phyloP scores from a whole-genome alignment of 1,139 yeast species.

The Pichia cactophila region DNA sequence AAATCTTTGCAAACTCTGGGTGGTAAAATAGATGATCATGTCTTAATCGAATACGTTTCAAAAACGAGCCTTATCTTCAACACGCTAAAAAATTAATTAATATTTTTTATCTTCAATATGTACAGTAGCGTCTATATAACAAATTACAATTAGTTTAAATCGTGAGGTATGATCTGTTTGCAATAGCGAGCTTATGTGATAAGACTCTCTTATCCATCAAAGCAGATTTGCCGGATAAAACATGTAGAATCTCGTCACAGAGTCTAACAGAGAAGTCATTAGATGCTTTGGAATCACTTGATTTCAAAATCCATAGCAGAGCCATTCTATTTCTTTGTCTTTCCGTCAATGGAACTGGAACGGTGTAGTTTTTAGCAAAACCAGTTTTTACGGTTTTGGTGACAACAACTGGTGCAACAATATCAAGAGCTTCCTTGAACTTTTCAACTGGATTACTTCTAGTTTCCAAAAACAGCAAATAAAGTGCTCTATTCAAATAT shows the following conservation, averaged over 20 bases:
- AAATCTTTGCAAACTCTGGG: not conserved
- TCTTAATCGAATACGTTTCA: no score
- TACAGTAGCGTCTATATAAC: slow-evolving; percentile 4
- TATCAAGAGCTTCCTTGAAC: slow-evolving; percentile 67
- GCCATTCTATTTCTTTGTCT: slow-evolving; percentile 84
- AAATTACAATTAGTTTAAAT: slow-evolving; percentile 10
- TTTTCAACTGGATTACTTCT: slow-evolving; percentile 72
- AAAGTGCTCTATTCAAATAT: slow-evolving; percentile 68
- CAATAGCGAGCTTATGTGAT: slow-evolving; percentile 80
- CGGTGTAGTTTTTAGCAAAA: slow-evolving; percentile 70
- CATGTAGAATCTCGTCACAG: slow-evolving; percentile 80
- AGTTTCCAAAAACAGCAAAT: slow-evolving; percentile 64
- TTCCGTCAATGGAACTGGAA: slow-evolving; percentile 76
- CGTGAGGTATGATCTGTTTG: slow-evolving; percentile 56
- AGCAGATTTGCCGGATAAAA: slow-evolving; percentile 69
- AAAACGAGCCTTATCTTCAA: not conserved
- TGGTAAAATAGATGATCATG: no score
- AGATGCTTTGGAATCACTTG: slow-evolving; percentile 70
- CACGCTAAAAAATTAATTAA: not conserved
- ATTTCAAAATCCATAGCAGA: slow-evolving; percentile 83
- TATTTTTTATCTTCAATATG: not conserved
- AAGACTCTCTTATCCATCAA: slow-evolving; percentile 79
- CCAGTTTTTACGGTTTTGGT: slow-evolving; percentile 78
- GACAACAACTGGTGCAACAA: slow-evolving; percentile 78
- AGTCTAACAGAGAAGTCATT: slow-evolving; percentile 80